Conservation (phyloP, 1,284 basidiomycete genomes). For the Schizophyllum amplum region DNA sequence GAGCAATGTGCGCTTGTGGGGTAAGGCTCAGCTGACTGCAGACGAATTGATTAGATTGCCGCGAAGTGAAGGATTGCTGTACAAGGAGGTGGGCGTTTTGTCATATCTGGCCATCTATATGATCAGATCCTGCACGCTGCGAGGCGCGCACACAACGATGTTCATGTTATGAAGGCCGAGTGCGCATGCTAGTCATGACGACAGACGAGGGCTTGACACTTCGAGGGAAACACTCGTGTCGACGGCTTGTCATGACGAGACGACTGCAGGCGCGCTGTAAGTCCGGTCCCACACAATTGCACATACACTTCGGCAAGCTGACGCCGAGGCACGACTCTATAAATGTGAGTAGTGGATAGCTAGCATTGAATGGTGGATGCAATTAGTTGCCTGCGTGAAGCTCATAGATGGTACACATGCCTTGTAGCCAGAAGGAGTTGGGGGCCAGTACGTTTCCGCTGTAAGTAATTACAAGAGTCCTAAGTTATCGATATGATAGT, state of each 20-base stretch:
- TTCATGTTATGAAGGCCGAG: background rate
- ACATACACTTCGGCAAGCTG: background rate
- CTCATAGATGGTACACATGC: background rate
- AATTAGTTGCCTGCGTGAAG: background rate
- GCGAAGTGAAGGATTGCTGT: background rate
- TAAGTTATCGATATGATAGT: background rate
- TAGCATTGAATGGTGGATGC: background rate
- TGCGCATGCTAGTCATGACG: too few species aligned
- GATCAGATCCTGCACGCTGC: background rate
- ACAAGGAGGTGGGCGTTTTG: background rate
- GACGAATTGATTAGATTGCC: background rate
- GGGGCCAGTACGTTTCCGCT: background rate
- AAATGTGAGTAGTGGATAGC: background rate
- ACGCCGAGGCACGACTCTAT: background rate
- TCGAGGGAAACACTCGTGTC: background rate
- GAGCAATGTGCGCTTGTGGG: background rate
- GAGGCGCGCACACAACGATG: background rate
- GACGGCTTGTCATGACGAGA: background rate
- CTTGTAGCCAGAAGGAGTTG: background rate
- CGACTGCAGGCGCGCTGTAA: background rate
- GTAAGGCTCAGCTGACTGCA: background rate
- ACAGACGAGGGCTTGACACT: background rate
- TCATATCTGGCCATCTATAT: background rate
- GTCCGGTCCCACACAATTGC: background rate
- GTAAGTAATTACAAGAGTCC: background rate